Evolutionary conservation across 352 stramenopile genomes (phyloP).

Genomic region (Phytophthora melonis): DNA sequence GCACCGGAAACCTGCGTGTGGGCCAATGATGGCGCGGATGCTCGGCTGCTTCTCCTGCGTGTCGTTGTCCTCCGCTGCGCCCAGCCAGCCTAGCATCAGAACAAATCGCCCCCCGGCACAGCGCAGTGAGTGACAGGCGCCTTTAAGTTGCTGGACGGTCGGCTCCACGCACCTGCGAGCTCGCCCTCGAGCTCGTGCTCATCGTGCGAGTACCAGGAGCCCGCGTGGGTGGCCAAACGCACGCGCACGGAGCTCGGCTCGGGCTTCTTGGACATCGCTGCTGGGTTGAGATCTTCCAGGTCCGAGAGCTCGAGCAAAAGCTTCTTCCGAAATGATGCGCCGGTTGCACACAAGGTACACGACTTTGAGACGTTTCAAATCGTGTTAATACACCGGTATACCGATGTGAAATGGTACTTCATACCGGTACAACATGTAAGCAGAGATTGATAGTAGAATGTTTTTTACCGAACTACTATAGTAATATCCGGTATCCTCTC

Average conservation of each 20-base stretch:
- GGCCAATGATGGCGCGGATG: constrained; percentile 87
- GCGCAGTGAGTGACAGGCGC: background rate
- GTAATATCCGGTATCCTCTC: too few species aligned
- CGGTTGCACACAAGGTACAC: too few species aligned
- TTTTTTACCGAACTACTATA: too few species aligned
- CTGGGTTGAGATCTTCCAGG: constrained; percentile 20
- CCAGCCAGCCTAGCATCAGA: constrained; percentile 61
- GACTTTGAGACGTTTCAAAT: too few species aligned
- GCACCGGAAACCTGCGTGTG: constrained; percentile 88
- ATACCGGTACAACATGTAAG: too few species aligned
- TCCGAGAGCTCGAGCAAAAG: background rate
- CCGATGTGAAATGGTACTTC: too few species aligned
- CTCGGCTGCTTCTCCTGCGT: constrained; percentile 44
- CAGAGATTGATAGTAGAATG: too few species aligned
- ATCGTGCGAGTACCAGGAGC: constrained; percentile 87
- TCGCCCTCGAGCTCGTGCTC: constrained; percentile 65
- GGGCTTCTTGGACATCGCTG: constrained; percentile 46
- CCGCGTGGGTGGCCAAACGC: constrained; percentile 79
- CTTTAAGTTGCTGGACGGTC: background rate
- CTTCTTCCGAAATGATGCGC: constrained; percentile 15
- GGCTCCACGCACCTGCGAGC: constrained; percentile 50
- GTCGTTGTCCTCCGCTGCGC: constrained; percentile 45
- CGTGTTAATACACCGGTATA: too few species aligned
- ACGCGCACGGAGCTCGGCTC: constrained; percentile 52
- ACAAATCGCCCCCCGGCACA: background rate